Conservation (phyloP, 2,329 filamentous ascomycete species). For the Lachnellula arida region DNA sequence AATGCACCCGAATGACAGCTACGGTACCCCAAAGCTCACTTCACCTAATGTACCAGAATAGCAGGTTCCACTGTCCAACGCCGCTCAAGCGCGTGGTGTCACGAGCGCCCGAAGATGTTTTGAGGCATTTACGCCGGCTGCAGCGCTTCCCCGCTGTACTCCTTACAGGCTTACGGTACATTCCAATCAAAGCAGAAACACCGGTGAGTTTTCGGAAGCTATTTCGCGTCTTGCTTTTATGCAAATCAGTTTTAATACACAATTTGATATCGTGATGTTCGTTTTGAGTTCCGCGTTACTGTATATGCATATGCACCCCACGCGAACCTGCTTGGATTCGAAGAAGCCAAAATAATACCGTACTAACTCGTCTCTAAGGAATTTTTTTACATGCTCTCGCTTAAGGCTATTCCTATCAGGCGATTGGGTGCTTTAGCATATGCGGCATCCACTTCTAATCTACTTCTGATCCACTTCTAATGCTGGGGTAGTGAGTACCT, state of each 20-base stretch:
- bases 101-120: slow-evolving; percentile 2
- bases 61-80: background rate
- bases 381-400: no score
- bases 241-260: background rate
- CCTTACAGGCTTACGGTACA: background rate
- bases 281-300: background rate
- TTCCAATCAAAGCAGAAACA: background rate
- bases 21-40: no score
- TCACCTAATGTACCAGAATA: no score
- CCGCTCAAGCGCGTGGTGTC: background rate
- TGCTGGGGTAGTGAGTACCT: no score
- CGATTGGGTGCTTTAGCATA: no score
- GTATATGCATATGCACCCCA: background rate
- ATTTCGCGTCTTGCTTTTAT: background rate
- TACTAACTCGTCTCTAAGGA: no score
- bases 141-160: background rate
- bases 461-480: no score
- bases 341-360: no score
- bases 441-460: no score
- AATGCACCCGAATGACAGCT: no score
- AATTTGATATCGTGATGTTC: background rate
- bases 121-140: slow-evolving; percentile 18
- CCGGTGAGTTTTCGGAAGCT: background rate
- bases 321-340: no score
- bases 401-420: no score